Base-by-base conservation (phyloP, 345 rosid species). In the Boechera stricta region DNA sequence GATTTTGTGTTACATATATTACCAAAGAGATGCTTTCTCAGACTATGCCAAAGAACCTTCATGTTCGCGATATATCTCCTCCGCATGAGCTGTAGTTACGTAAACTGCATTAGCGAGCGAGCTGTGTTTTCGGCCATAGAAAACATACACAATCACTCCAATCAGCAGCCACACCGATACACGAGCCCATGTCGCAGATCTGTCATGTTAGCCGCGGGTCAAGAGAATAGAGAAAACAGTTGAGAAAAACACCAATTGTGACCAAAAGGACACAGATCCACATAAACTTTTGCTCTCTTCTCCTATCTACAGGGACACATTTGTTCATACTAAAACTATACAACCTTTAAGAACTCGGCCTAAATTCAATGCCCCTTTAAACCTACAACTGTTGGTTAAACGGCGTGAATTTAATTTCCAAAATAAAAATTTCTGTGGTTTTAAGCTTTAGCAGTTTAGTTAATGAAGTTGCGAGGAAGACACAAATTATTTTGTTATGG, bases 41-140 rank as follows among this genome's bases (percentile, higher is more conserved):
- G 38, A 76, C 61, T 76, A 75, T 8, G 84, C 84, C 79, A 76
- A 42, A 71, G 73, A 75, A 63, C 65, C 79, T 16, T 71, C 84
- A 8, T 88, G 83, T 49, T 73, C 77, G 7, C 86, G 86, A 39
- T 85, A 81, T 44, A 90, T 86, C 76, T 89, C 87, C 45, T 85
- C 86, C 10, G 84, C 94, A 52, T 82, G 87, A 44, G 87, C 86
- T 15, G 82, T 82, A 1, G 94, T 79, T 21, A 92, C 96, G 61
- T 92, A 92, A 24, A 92, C 83, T 31, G 93, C 96, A 75, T 86
- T 75, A 10, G 51, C 79, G 13, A 92, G 76, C 2, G 91, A 87
- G 81, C 98, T 92, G 84, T 89, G 80, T 16, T 41, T 82, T 60
- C 88, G 80, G 10, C 98, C 98, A 52, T 92, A 92, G 84, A 89